Evolutionary conservation across 495 filamentous ascomycete genomes (phyloP), one percentile per base, ranked within the genome.

Genomic region (Rostrohypoxylon terebratum): DNA sequence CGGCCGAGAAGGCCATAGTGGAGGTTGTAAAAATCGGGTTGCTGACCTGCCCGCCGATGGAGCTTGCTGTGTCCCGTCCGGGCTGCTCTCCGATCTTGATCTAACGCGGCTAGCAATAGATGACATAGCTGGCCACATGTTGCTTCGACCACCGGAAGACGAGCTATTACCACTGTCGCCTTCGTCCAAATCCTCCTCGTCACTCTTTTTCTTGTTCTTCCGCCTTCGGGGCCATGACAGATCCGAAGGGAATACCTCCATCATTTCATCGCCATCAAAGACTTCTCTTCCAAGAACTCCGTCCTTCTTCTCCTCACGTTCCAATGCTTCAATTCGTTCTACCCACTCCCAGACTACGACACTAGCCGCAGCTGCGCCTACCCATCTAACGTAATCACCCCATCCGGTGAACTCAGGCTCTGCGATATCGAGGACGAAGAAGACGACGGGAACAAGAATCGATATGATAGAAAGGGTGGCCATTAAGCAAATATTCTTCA

Each of bases 341-440:
- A 99, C 96, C 96, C 96, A 99, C 79, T 99, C 96, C 96, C 96
- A 99, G 1, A 99, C 96, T 14, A 98, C 92, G 18, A 98, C 96
- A 81, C 94, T 97, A 7, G 96, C 96, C 1, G 94, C 94, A 0
- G 94, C 94, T 0, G 96, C 96, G 33, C 96, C 96, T 47, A 98
- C 96, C 96, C 96, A 99, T 73, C 96, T 85, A 58, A 98, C 93
- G 75, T 98, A 99, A 69, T 96, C 96, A 73, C 96, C 96, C 96
- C 96, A 99, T 14, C 93, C 94, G 28, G 93, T 93, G 53, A 97
- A 90, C 51, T 92, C 88, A 9, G 93, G 91, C 72, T 94, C 90
- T 11, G 92, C 90, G 47, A 99, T 95, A 78, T 99, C 96, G 74
- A 97, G 80, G 47, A 98, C 91, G 78, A 99, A 99, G 78, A 99